Percentiles rank a stretch among this genome's conserved stretches.
These are phyloP conservation scores for Acer campestre DNA, from an alignment of 345 rosid species.

Conservation along the genomic window DNA sequence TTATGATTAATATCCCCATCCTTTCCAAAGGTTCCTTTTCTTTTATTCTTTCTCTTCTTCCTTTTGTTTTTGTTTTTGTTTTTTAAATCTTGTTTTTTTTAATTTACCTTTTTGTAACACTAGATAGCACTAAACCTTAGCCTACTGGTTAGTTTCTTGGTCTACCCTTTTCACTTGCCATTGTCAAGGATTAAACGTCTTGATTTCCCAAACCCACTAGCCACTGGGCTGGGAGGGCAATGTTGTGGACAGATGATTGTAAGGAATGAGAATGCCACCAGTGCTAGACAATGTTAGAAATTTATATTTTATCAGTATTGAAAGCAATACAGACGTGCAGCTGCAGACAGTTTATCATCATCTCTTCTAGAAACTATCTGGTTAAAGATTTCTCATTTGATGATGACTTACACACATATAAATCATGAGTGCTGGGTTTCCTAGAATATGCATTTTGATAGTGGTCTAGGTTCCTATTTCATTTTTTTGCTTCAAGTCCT, in stretches of 20 bases:
- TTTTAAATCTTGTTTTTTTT: no score
- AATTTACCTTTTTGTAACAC: neutral
- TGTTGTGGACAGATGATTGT: neutral
- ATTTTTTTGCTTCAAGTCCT: neutral
- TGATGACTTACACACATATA: neutral
- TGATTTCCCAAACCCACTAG: neutral
- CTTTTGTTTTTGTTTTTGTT: no score
- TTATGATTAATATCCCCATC: no score
- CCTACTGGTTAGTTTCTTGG: neutral
- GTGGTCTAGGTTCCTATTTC: neutral
- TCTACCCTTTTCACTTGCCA: neutral
- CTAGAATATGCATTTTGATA: neutral
- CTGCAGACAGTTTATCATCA: neutral
- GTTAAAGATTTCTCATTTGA: neutral
- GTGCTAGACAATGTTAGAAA: neutral
- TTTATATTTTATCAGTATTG: neutral
- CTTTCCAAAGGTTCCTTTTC: no score
- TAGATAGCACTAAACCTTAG: conserved; percentile 1
- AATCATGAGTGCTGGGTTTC: neutral
- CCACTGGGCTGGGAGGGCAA: neutral
- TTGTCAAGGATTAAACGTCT: neutral
- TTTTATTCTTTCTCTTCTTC: neutral
- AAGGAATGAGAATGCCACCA: neutral
- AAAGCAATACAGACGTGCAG: neutral
- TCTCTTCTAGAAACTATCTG: neutral